phyloP scores from a whole-genome alignment of 2,329 filamentous ascomycete genomes.

The Waltergamsia citrina region DNA sequence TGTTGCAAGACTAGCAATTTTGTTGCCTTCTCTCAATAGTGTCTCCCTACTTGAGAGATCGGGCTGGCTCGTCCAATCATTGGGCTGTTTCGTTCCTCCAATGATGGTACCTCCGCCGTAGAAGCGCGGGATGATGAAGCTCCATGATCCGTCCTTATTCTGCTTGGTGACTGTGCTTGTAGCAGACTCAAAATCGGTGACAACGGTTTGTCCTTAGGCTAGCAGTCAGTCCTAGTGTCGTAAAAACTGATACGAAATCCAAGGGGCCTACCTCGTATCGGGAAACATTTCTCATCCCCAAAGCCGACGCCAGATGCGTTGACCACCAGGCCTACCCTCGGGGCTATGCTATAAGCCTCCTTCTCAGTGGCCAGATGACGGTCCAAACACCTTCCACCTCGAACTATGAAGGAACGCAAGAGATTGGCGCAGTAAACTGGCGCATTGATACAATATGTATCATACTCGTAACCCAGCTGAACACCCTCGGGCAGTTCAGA shows the following conservation, averaged over 20 bases:
- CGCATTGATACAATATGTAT: slow-evolving; percentile 40
- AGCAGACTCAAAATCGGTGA: slow-evolving; percentile 25
- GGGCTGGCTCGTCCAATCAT: slow-evolving; percentile 41
- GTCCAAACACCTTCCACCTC: slow-evolving; percentile 16
- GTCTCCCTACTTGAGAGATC: slow-evolving; percentile 31
- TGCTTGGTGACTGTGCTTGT: slow-evolving; percentile 45
- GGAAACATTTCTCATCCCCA: slow-evolving; percentile 19
- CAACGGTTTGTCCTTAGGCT: slow-evolving; percentile 19
- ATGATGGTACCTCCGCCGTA: slow-evolving; percentile 54
- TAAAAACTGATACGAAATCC: too few species aligned
- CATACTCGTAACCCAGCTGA: slow-evolving; percentile 24
- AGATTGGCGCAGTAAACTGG: slow-evolving; percentile 38
- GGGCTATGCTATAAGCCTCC: slow-evolving; percentile 17
- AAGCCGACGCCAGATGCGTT: slow-evolving; percentile 25
- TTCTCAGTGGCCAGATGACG: slow-evolving; percentile 17
- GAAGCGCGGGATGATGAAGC: slow-evolving; percentile 51
- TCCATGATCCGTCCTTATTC: slow-evolving; percentile 51
- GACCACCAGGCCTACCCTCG: slow-evolving; percentile 14
- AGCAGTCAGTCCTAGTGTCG: slow-evolving; percentile 6
- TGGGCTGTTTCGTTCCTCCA: slow-evolving; percentile 53
- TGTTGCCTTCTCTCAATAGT: neutral
- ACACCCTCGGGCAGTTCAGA: slow-evolving; percentile 31
- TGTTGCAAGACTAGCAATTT: too few species aligned
- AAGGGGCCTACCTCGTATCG: slow-evolving; percentile 21
- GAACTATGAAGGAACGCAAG: slow-evolving; percentile 18